Evolutionary conservation across 192 early-diverging fungal species (phyloP), one percentile per base, ranked within the genome.

Genomic region (Coemansia sp.): DNA sequence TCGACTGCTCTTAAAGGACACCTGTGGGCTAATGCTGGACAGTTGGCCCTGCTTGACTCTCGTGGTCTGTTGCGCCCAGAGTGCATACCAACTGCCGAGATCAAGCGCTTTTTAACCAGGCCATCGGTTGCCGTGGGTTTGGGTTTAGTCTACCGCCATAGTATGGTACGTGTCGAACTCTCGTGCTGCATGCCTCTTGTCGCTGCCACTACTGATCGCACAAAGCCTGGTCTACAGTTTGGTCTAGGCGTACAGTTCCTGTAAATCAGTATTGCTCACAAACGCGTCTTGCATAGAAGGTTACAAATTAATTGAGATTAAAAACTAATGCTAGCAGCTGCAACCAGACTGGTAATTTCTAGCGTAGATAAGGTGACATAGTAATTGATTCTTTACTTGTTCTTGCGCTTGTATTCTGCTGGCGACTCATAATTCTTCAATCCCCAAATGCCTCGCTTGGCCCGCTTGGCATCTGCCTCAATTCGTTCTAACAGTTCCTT

Each of bases 11-110:
- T 98, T 24, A 87, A 86, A 61, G 88, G 86, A 0, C 96, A 98
- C 69, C 58, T 89, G 44, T 98, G 93, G 83, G 83, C 89, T 14
- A 98, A 98, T 63, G 93, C 88, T 0, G 96, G 96, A 19, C 84
- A 86, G 30, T 73, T 90, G 38, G 81, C 88, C 16, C 64, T 92
- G 51, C 44, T 81, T 22, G 70, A 69, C n/a, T 9, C 27, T 28
- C 69, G 69, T 24, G 70, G 67, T 0, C 54, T 72, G 54, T 25
- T 56, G 56, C 60, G 60, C 53, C 47, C 31, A 12, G 67, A 7
- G 12, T 49, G 56, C 53, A 76, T 59, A 72, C 76, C 25, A 4
- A n/a, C 32, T 2, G 57, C 25, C 19, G 63, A 81, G 34, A 19
- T 84, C 18, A 51, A 63, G 24, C 69, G 80, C 28, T 73, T 90